Base-by-base conservation (phyloP, 169 alveolate species). In the Plasmodium gaboni region DNA sequence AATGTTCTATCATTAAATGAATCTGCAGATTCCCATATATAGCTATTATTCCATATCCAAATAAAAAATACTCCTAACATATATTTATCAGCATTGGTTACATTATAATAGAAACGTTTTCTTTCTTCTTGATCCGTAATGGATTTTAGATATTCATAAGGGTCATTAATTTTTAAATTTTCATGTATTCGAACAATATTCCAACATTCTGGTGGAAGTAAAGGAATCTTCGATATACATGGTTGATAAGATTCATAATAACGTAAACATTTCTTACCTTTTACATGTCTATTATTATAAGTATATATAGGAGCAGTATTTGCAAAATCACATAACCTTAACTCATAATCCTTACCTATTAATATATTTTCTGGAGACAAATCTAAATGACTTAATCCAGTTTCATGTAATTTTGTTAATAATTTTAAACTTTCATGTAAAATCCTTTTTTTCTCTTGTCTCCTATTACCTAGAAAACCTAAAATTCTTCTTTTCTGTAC, bases 141-240 rank as follows among this genome's bases (percentile, higher is more conserved):
- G 50, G 53, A 24, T 51, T 61, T 69, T 46, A 72, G 59, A 26
- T 63, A 65, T 2, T 22, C 64, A 19, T 60, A 48, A 8, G 86
- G 64, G 17, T 63, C 48, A 76, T 92, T 76, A 22, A 61, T 57
- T 69, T 88, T 53, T 73, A 74, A 60, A 44, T 61, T 74, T 15
- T 74, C 93, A 51, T 93, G 72, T 46, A 53, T 76, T 87, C 92
- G 88, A 70, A 87, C 74, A 3, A 92, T 92, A 24, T 74, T 76
- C 96, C 96, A 94, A 85, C 96, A 92, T 60, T 94, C 96, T 7
- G 96, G 96, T 0, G 96, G 96, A 95, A 94, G 93, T 46, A 93
- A 94, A 10, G 96, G 94, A 7, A 95, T 96, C 68, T 94, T 94
- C 2, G 94, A 96, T n/a, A 94, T 93, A 32, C 96, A 93, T 5